Evolutionary conservation across 192 early-diverging fungal species (phyloP).

Genomic region (Entophlyctis luteolus): DNA sequence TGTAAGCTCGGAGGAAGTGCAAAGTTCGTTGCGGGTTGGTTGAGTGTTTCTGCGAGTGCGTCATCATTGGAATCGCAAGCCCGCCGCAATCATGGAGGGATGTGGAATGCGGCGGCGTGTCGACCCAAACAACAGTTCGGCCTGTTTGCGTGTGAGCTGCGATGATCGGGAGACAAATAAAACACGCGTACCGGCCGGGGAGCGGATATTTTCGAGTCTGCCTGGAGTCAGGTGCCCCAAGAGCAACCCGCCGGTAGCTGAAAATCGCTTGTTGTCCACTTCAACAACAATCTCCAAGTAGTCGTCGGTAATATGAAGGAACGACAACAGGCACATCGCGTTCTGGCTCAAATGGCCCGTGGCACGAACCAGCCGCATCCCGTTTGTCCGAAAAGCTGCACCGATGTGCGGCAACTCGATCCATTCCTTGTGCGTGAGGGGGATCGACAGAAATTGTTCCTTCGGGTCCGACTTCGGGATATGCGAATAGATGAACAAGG

Average conservation of each 20-base stretch:
- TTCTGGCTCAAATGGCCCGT: not conserved
- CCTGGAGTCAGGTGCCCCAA: conserved; percentile 11
- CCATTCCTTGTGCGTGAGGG: conserved; percentile 43
- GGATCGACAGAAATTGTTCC: conserved; percentile 48
- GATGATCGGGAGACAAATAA: not conserved
- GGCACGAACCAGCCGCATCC: conserved; percentile 14
- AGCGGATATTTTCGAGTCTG: not conserved
- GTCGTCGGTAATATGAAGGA: conserved; percentile 10
- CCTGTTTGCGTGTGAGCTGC: not conserved
- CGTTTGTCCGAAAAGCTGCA: conserved; percentile 10
- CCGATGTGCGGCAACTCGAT: conserved; percentile 34
- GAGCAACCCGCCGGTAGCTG: not conserved
- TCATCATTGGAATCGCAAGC: conserved; percentile 1
- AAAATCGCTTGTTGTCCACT: not conserved
- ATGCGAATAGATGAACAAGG: conserved; percentile 54
- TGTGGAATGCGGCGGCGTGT: not conserved
- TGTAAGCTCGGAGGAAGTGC: not conserved
- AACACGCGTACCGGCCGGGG: not conserved
- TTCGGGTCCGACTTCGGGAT: conserved; percentile 43
- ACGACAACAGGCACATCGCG: not conserved
- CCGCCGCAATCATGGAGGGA: conserved; percentile 9
- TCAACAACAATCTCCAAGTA: conserved; percentile 12
- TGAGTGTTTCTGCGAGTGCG: not conserved
- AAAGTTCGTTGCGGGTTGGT: not conserved
- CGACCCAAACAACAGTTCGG: not conserved